These are phyloP conservation scores for Cladophialophora exuberans DNA, from an alignment of 2,329 filamentous ascomycete genomes.

Conservation along the genomic window DNA sequence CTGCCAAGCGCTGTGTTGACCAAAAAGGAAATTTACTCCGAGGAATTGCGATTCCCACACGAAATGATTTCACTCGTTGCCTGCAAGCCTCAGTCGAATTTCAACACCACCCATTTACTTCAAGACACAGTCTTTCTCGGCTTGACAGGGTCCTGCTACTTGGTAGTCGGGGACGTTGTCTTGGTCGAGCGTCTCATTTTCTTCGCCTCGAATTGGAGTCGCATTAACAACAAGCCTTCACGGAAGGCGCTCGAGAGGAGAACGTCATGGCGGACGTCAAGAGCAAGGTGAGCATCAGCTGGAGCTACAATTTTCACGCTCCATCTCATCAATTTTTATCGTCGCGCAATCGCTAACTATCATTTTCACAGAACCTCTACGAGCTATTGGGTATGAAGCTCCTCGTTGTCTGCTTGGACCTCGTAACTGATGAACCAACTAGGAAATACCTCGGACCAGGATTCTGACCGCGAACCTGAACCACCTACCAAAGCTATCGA, in stretches of 20 bases:
- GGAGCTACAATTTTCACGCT: slow-evolving; percentile 1
- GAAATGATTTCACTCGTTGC: slow-evolving; percentile 1
- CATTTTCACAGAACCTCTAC: slow-evolving; percentile 78
- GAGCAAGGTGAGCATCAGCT: slow-evolving; percentile 50
- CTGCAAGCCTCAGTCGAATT: neutral
- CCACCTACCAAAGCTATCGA: slow-evolving; percentile 88
- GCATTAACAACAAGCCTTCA: slow-evolving; percentile 52
- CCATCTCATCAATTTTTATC: slow-evolving; percentile 25
- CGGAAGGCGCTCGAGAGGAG: slow-evolving; percentile 53
- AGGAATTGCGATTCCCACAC: slow-evolving; percentile 1
- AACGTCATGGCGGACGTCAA: slow-evolving; percentile 58
- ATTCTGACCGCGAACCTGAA: slow-evolving; percentile 73
- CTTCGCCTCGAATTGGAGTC: slow-evolving; percentile 46
- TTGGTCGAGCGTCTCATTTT: slow-evolving; percentile 29
- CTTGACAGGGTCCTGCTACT: slow-evolving; percentile 30
- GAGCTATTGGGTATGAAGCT: slow-evolving; percentile 85
- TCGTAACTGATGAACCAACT: slow-evolving; percentile 25
- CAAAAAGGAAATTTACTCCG: too few species aligned
- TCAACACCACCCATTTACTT: slow-evolving; percentile 10
- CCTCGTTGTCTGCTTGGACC: slow-evolving; percentile 27
- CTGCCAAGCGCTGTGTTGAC: too few species aligned
- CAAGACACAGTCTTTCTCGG: slow-evolving; percentile 30
- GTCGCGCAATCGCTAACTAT: slow-evolving; percentile 18
- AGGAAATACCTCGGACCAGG: slow-evolving; percentile 72
- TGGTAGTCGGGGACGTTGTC: slow-evolving; percentile 29